Percentiles rank a stretch among this genome's conserved stretches.
These are phyloP conservation scores for Platanthera zijinensis DNA, from an alignment of 106 monocot genomes.

Conservation along the genomic window DNA sequence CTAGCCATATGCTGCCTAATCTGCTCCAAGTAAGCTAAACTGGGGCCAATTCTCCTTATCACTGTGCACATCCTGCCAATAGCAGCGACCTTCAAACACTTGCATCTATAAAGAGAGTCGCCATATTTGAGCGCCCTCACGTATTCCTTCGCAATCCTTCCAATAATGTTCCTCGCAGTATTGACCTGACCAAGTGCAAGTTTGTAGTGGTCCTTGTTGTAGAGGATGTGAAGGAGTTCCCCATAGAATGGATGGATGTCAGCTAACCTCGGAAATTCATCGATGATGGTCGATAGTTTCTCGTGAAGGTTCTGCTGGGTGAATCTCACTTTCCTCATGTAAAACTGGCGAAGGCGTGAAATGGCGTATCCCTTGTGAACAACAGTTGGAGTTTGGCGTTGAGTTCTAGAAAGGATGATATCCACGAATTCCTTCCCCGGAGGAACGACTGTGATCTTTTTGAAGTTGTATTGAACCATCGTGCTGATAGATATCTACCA, in stretches of 20 bases:
- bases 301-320: conserved; percentile 91
- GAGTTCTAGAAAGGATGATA: conserved; percentile 92
- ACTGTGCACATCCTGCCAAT: conserved; percentile 93
- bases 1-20: conserved; percentile 92
- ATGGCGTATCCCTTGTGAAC: conserved; percentile 97
- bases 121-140: conserved; percentile 92
- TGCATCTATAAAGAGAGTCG: conserved; percentile 90
- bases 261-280: conserved; percentile 85
- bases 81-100: conserved; percentile 89
- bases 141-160: conserved; percentile 81
- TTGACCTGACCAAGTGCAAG: conserved; percentile 94
- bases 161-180: conserved; percentile 82
- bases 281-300: conserved; percentile 78
- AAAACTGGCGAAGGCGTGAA: conserved; percentile 79
- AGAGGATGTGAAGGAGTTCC: conserved; percentile 83
- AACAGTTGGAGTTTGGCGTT: conserved; percentile 94
- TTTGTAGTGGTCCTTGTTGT: conserved; percentile 97
- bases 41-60: conserved; percentile 69
- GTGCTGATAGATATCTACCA: conserved; percentile 3
- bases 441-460: conserved; percentile 90
- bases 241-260: conserved; percentile 94
- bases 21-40: conserved; percentile 90
- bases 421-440: conserved; percentile 81
- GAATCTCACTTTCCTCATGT: conserved; percentile 89
- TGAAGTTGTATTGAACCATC: conserved; percentile 99